Evolutionary conservation across 2,329 filamentous ascomycete species (phyloP), one percentile per base, ranked within the genome.

Genomic region (Fusarium udum): DNA sequence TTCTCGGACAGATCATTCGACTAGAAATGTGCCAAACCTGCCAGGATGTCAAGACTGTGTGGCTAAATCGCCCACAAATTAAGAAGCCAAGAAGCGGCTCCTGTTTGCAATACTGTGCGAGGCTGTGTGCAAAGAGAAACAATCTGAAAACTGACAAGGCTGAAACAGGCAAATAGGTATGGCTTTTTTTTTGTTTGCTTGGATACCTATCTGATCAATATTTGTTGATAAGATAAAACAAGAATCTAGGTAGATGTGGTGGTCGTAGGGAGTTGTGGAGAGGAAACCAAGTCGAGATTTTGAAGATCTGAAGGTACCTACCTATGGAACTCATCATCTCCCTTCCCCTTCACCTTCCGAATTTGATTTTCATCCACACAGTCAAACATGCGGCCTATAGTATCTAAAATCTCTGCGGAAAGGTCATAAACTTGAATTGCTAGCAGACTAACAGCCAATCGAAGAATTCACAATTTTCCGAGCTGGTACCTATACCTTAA

Each of bases 1-100:
- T 71, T 74, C 72, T 70, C 64, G 71, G 67, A 76, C 71, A 69
- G 73, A 76, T 75, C 73, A 75, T 75, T 77, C 58, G 74, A 73
- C 69, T 70, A 76, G 66, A 73, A 74, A 67, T 65, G 58, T 66
- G 64, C 69, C 67, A 72, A 74, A 55, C 40, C 48, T 76, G 67
- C 74, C 67, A 73, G 72, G 77, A 64, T 78, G 56, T 59, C 62
- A 67, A 55, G 61, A 67, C 69, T 39, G 63, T 64, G 62, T 67
- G 53, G 67, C 64, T 67, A 64, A 48, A 67, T 67, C 67, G 56
- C 32, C 59, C 48, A 70, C 62, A 60, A 46, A 62, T 52, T 52
- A 49, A 67, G 61, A 61, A 67, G 60, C 67, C 52, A 72, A 68
- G 71, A 72, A 57, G 58, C 37, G 64, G 64, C 64, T 64, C 66